Percentiles rank a stretch among this genome's conserved stretches.
Evolutionary conservation across 192 early-diverging fungal species (phyloP).

Genomic region (Linderina pennispora): DNA sequence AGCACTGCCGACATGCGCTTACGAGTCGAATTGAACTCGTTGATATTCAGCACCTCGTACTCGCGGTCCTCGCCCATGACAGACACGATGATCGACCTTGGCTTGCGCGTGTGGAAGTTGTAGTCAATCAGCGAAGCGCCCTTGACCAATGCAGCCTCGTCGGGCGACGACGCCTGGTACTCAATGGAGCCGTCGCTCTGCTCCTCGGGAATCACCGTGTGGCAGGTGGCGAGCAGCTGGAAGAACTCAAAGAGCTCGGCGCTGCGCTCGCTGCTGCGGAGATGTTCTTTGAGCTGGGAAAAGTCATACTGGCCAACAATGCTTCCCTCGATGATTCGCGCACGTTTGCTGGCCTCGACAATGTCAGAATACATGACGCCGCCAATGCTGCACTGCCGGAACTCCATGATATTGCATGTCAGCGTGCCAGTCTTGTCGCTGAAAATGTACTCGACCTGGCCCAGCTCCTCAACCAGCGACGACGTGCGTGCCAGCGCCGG

Average conservation of each 20-base stretch:
- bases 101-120: slow-evolving; percentile 55
- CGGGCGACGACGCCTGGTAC: slow-evolving; percentile 96
- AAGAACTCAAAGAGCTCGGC: slow-evolving; percentile 85
- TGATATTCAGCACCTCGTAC: slow-evolving; percentile 90
- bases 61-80: slow-evolving; percentile 51
- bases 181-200: slow-evolving; percentile 62
- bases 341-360: slow-evolving; percentile 86
- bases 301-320: slow-evolving; percentile 62
- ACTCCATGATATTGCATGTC: slow-evolving; percentile 88
- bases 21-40: slow-evolving; percentile 98
- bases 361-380: slow-evolving; percentile 86
- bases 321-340: slow-evolving; percentile 63
- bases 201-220: slow-evolving; percentile 95
- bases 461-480: slow-evolving; percentile 93
- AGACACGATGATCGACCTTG: slow-evolving; percentile 37
- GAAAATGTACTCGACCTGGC: slow-evolving; percentile 96
- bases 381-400: slow-evolving; percentile 83
- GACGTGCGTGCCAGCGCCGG: slow-evolving; percentile 89
- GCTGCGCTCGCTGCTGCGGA: slow-evolving; percentile 48
- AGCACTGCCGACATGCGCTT: slow-evolving; percentile 97
- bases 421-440: slow-evolving; percentile 92
- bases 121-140: slow-evolving; percentile 62
- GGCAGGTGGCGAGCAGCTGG: slow-evolving; percentile 85
- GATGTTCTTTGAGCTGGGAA: slow-evolving; percentile 55
- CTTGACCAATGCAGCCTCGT: slow-evolving; percentile 91